A percentile compares a stretch with the other conserved stretches of the same genome.
These are phyloP conservation scores for Ogataea thermomethanolica DNA, from an alignment of 805 yeast species.

Conservation along the genomic window DNA sequence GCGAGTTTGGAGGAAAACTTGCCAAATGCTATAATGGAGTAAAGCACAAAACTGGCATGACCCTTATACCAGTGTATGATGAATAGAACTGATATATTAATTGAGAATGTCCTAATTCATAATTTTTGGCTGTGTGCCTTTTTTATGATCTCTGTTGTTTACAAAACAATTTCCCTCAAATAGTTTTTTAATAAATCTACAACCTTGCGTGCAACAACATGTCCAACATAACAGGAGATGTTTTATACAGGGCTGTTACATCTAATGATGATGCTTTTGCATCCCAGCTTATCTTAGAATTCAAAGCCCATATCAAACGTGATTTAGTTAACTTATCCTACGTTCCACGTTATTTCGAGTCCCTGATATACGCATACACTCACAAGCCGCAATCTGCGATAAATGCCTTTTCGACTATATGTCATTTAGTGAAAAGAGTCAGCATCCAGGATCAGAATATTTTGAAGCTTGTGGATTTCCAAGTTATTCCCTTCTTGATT, in stretches of 20 bases:
- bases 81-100: constrained; percentile 16
- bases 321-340: constrained; percentile 49
- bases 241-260: constrained; percentile 24
- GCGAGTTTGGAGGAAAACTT: constrained; percentile 57
- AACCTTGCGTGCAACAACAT: constrained; percentile 3
- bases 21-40: constrained; percentile 56
- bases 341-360: constrained; percentile 49
- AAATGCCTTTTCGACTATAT: constrained; percentile 48
- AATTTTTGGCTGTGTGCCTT: background rate
- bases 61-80: constrained; percentile 48
- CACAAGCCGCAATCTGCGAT: constrained; percentile 37
- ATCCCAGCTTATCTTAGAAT: constrained; percentile 29
- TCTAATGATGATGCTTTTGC: constrained; percentile 19
- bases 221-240: constrained; percentile 24
- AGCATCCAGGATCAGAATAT: constrained; percentile 51
- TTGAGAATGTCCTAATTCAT: background rate
- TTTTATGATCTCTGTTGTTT: constrained; percentile 4
- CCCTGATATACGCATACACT: constrained; percentile 43
- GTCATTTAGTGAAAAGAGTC: constrained; percentile 55
- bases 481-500: constrained; percentile 51
- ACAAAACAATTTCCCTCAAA: constrained; percentile 5
- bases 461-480: constrained; percentile 39
- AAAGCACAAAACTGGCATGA: constrained; percentile 49
- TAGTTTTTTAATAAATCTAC: background rate
- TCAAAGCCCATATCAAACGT: constrained; percentile 53